Evolutionary conservation across 2,329 filamentous ascomycete genomes (phyloP), one percentile per base, ranked within the genome.

Genomic region (Ploettnerulaceae sp.): DNA sequence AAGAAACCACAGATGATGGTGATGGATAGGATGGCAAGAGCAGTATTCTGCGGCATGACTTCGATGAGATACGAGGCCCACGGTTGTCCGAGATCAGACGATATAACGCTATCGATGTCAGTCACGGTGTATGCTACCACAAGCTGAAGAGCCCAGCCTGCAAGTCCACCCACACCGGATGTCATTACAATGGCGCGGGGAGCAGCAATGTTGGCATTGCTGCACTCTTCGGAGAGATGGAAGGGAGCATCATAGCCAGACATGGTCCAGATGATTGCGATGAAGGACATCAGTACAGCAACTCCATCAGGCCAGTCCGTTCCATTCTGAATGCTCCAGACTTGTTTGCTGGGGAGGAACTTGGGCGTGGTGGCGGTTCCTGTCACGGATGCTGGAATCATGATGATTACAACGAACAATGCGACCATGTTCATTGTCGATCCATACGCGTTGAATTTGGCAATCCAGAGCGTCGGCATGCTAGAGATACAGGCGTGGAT

Each of bases 221-320:
- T 81, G 64, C 84, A 88, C 64, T 89, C 84, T 60, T 89, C 84
- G 3, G 79, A 75, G n/a, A 88, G 66, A 65, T 88, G 84, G 63
- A 87, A 87, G 0, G 82, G 78, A 0, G 74, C 74, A 63, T 86
- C 82, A 60, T 84, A 85, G 31, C 81, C 80, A 5, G 72, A 72
- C 74, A 81, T 82, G 4, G 80, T 84, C 81, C 81, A 84, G 52
- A 85, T 83, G 25, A 84, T 81, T 21, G 76, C 74, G 33, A 85
- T 75, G 61, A 88, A 89, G 17, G 75, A 79, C 82, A 87, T 86
- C 20, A 88, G 69, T 0, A 87, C 72, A 0, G 80, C 76, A 15
- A 87, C 69, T 14, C 84, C 84, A 44, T 81, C 72, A 0, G 83
- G 81, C 60, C 77, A 88, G 35, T 81, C 76, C 0, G 83, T 87